Base-by-base conservation (phyloP, 2,329 filamentous ascomycete genomes). In the Arthrobotrys iridis region DNA sequence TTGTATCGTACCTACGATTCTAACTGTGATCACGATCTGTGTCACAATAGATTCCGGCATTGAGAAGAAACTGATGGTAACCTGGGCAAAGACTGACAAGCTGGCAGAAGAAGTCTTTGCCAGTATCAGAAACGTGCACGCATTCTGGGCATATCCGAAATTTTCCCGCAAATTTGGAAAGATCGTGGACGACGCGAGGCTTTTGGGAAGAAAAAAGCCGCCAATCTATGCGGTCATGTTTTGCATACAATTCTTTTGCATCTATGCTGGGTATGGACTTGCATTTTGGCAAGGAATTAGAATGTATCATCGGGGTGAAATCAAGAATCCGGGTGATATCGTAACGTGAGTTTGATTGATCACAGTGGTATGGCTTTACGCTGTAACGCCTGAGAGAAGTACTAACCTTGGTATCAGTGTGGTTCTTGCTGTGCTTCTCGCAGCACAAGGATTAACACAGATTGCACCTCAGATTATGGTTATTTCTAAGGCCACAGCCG, bases 231-330 rank as follows among this genome's bases (percentile, higher is more conserved):
- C 45, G 13, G 37, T 71, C 4, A 57, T 64, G 55, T 71, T 64
- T 48, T 22, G 77, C 81, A 52, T 80, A 43, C 33, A 85, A 82
- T 88, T 88, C 81, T 88, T 88, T 40, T 20, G 46, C 55, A 83
- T 86, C 52, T 84, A 83, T 41, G 79, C 82, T 1, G 83, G 85
- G 0, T 89, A 89, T 77, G 85, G 84, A 0, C 82, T 90, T 20
- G 83, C 85, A 6, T 90, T 90, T 77, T 90, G 87, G 87, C 90
- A 86, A 77, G 88, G 88, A 3, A 85, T 85, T 45, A 86, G 84
- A 77, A 83, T 85, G 0, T 85, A 81, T 18, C 45, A 55, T 26
- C 60, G 60, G 11, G 35, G 60, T 24, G 60, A 65, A 22, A 65
- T 65, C 7, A 33, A 65, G 26, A 26, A 65, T 13, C 60, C 60